Evolutionary conservation across 1,284 basidiomycete species (phyloP), one percentile per base, ranked within the genome.

Genomic region (Vanrija sp.): DNA sequence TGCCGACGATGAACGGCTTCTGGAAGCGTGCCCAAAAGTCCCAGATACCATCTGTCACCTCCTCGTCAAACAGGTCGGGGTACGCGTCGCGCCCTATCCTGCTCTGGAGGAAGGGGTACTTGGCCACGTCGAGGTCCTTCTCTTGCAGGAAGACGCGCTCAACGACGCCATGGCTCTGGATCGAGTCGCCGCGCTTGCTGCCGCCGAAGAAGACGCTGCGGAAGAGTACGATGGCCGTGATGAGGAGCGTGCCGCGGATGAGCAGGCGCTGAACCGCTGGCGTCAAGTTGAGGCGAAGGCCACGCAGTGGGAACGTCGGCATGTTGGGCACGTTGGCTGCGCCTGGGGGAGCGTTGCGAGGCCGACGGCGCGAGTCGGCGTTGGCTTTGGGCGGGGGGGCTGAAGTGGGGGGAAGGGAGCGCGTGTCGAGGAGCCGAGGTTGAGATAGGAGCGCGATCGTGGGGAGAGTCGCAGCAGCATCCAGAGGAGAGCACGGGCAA

Each of bases 1-100:
- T 82, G 60, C 83, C 84, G 3, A 81, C 79, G 56, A 94, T 92
- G 69, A 88, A 92, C 14, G 93, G 93, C 60, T 87, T 80, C 68
- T 95, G 90, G 72, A 88, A 95, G 22, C 89, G 79, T 16, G 86
- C 84, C 93, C 93, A 97, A 68, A 87, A 96, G 75, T 96, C 89
- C 49, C 80, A 68, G 42, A 86, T 82, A 10, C 93, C 93, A 63
- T 88, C 83, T 46, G 78, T 75, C 50, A 96, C 84, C 47, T 89
- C 78, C 56, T 83, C 79, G 52, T 84, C 82, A 62, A 96, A 84
- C 52, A 96, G 78, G 67, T 95, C 93, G 1, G 83, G 81, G 38
- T 84, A 78, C 62, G 91, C 85, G 66, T 94, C 90, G 59, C 90
- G 78, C 0, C 90, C 91, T 76, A 88, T 83, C 27, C 93, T 82